Base-by-base conservation (phyloP, 2,329 filamentous ascomycete species). In the Alternaria postmessia region DNA sequence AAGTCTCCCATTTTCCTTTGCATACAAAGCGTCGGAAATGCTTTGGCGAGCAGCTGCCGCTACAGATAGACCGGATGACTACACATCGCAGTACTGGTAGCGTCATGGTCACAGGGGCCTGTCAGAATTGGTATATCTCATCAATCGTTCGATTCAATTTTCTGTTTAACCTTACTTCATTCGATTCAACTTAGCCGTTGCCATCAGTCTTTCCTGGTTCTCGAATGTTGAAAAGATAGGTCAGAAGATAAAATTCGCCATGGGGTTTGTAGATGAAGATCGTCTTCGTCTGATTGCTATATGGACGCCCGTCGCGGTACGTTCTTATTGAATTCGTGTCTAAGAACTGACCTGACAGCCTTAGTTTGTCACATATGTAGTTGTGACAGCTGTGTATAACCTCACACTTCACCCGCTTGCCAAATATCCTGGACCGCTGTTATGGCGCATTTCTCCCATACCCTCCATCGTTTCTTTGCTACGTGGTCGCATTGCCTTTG, bases 381-480 rank as follows among this genome's bases (percentile, higher is more conserved):
- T 73, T 30, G 12, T 65, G 7, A 59, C 47, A 2, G 49, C 69
- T 41, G 58, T 77, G 39, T 75, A 76, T 58, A 69, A 69, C 38
- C 51, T 75, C 20, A 73, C 68, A 20, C 61, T 75, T 14, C 73
- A 76, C 14, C 74, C 74, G 7, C 70, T 76, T 2, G 69, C 71
- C 7, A 71, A 64, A 59, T 76, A 66, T 41, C 73, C 73, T 16
- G 74, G 74, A 4, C 74, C 73, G 2, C 11, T 75, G 26, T 58
- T 75, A 51, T 72, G 70, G 69, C 67, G 68, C 39, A 71, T 72
- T 14, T 74, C 73, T 2, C 71, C 68, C 12, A 62, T 75, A 26
- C 72, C 71, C 12, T 69, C 65, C 26, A 65, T 68, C 36, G 68
- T 73, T 43, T 71, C 71, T 1, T 68, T 75, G 28, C 64, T 74